phyloP scores from a whole-genome alignment of 1,284 basidiomycete genomes.

The Xanthoconium separans region DNA sequence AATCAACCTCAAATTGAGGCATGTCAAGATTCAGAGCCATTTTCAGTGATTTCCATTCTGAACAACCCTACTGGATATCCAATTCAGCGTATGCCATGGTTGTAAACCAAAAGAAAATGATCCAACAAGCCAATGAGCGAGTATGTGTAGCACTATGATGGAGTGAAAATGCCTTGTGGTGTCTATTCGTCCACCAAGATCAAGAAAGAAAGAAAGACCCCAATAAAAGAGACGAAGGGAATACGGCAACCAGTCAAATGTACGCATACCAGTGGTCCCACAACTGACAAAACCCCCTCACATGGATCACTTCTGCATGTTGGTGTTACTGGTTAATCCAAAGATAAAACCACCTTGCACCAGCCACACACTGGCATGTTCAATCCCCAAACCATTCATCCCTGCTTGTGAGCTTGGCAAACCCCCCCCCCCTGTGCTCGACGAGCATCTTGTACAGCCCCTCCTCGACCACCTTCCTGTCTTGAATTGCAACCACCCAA shows the following conservation, averaged over 20 bases:
- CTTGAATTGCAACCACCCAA: constrained; percentile 79
- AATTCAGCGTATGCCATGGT: not conserved
- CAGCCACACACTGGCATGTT: no score
- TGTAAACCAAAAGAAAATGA: no score
- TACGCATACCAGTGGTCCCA: constrained; percentile 11
- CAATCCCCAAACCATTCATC: constrained; percentile 78
- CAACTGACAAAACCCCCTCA: not conserved
- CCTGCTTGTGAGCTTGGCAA: constrained; percentile 79
- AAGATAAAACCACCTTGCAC: constrained; percentile 3
- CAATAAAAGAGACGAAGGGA: not conserved
- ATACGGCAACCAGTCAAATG: constrained; percentile 15
- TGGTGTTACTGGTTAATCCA: not conserved
- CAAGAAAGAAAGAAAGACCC: not conserved
- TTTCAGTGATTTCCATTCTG: no score
- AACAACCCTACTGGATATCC: no score
- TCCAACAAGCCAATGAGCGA: not conserved
- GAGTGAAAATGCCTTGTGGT: not conserved
- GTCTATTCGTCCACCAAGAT: not conserved
- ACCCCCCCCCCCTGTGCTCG: constrained; percentile 67
- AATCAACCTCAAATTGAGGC: no score
- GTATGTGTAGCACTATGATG: not conserved
- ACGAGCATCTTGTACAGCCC: constrained; percentile 80
- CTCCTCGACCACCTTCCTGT: constrained; percentile 77
- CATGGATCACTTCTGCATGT: not conserved
- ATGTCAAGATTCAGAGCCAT: no score